phyloP scores from a whole-genome alignment of 2,329 filamentous ascomycete species.

The Diplocarpon rosae region DNA sequence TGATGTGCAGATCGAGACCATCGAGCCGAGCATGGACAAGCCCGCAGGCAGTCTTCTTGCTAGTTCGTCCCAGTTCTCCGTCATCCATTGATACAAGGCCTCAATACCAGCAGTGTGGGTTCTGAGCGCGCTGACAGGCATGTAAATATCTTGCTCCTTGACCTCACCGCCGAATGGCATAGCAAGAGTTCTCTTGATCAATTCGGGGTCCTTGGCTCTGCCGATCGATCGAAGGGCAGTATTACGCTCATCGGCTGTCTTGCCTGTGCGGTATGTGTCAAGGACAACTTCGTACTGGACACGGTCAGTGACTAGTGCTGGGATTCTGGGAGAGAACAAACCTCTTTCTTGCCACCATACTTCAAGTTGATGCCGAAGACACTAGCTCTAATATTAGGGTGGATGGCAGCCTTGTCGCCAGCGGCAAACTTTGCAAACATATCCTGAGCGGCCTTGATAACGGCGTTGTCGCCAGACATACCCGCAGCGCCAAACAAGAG shows the following conservation, averaged over 20 bases:
- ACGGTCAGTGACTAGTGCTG: slow-evolving; percentile 9
- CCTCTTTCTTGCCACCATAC: slow-evolving; percentile 75
- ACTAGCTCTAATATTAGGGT: slow-evolving; percentile 80
- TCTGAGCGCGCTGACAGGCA: slow-evolving; percentile 71
- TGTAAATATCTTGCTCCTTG: slow-evolving; percentile 90
- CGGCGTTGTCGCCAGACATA: slow-evolving; percentile 63
- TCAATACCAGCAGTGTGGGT: slow-evolving; percentile 67
- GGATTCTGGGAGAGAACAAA: slow-evolving; percentile 28
- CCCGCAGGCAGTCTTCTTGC: slow-evolving; percentile 75
- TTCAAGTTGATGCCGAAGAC: slow-evolving; percentile 79
- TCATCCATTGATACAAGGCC: slow-evolving; percentile 74
- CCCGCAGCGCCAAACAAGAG: slow-evolving; percentile 82
- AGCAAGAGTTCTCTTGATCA: slow-evolving; percentile 71
- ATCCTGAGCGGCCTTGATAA: slow-evolving; percentile 71
- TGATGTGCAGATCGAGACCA: slow-evolving; percentile 72
- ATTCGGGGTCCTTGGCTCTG: slow-evolving; percentile 61
- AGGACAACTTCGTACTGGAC: slow-evolving; percentile 62
- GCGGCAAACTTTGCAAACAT: slow-evolving; percentile 80
- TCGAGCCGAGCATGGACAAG: slow-evolving; percentile 71
- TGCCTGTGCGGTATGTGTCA: slow-evolving; percentile 63
- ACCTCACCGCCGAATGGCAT: slow-evolving; percentile 70
- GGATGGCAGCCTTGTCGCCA: slow-evolving; percentile 71
- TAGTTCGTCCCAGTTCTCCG: slow-evolving; percentile 78
- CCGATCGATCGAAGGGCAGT: slow-evolving; percentile 78
- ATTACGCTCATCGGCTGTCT: slow-evolving; percentile 80